Conservation (phyloP, 768 basidiomycete species). For the Suillus lakei region DNA sequence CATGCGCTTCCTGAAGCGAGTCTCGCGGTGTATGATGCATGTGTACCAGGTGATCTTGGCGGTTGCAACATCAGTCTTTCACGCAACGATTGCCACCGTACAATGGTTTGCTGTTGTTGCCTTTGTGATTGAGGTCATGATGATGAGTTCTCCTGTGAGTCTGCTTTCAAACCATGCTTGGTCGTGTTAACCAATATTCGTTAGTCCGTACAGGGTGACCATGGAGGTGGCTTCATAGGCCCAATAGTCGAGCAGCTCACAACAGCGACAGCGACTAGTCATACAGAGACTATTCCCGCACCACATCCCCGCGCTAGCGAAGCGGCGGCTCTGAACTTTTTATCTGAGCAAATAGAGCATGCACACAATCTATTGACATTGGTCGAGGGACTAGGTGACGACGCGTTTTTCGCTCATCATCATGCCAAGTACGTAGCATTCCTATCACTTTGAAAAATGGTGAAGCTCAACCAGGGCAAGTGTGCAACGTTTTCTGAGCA, state of each 20-base stretch:
- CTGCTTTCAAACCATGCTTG: neutral
- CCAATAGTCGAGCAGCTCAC: slow-evolving; percentile 5
- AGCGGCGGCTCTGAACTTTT: slow-evolving; percentile 26
- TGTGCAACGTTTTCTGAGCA: slow-evolving; percentile 11
- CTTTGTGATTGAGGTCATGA: slow-evolving; percentile 3
- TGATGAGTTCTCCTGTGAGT: slow-evolving; percentile 4
- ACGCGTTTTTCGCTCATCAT: slow-evolving; percentile 26
- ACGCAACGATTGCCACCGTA: slow-evolving; percentile 1
- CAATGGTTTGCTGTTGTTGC: slow-evolving; percentile 10
- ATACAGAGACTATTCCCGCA: neutral
- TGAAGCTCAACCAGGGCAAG: slow-evolving; percentile 12
- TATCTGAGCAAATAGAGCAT: slow-evolving; percentile 33
- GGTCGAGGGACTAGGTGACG: slow-evolving; percentile 22
- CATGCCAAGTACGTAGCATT: slow-evolving; percentile 21
- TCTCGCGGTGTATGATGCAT: neutral
- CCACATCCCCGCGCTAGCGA: slow-evolving; percentile 2
- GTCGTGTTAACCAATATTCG: too few relatives aligned
- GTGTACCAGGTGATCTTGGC: neutral
- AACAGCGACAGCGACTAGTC: neutral
- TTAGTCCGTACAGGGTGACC: neutral
- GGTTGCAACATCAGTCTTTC: neutral
- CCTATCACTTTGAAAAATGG: neutral
- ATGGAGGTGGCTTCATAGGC: slow-evolving; percentile 3
- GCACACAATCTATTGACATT: slow-evolving; percentile 30
- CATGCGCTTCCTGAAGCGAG: slow-evolving; percentile 64